These are phyloP conservation scores for Arthrobotrys iridis DNA, from an alignment of 2,329 filamentous ascomycete genomes.

Conservation along the genomic window DNA sequence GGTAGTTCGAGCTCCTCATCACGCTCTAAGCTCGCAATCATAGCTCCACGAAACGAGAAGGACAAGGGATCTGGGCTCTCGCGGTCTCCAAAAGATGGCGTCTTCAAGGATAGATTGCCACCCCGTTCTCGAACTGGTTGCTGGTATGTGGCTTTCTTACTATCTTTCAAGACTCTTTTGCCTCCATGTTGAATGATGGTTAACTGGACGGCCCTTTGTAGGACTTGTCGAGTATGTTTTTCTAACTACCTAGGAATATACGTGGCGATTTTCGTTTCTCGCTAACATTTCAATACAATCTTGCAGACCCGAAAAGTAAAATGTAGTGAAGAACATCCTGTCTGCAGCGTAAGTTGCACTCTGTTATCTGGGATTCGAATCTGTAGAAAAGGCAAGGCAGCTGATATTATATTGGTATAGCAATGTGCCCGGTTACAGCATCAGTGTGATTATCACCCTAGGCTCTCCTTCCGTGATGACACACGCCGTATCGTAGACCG, in stretches of 20 bases:
- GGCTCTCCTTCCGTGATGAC: slow-evolving; percentile 68
- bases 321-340: slow-evolving; percentile 68
- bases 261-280: slow-evolving; percentile 12
- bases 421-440: slow-evolving; percentile 69
- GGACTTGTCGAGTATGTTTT: slow-evolving; percentile 58
- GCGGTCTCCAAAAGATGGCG: slow-evolving; percentile 32
- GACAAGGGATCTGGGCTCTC: slow-evolving; percentile 37
- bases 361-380: slow-evolving; percentile 26
- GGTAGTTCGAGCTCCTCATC: slow-evolving; percentile 39
- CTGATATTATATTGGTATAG: slow-evolving; percentile 57
- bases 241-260: slow-evolving; percentile 23
- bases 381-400: background rate
- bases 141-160: slow-evolving; percentile 56
- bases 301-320: slow-evolving; percentile 63
- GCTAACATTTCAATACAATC: slow-evolving; percentile 10
- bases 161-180: slow-evolving; percentile 27
- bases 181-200: slow-evolving; percentile 44
- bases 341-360: slow-evolving; percentile 65
- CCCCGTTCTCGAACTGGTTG: slow-evolving; percentile 60
- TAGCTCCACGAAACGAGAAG: slow-evolving; percentile 50
- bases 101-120: slow-evolving; percentile 56
- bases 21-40: slow-evolving; percentile 42
- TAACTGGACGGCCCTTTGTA: slow-evolving; percentile 54
- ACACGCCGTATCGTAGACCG: slow-evolving; percentile 66
- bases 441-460: slow-evolving; percentile 69